Evolutionary conservation across 176 grass and related monocot species (phyloP).

Genomic region (Thinopyrum elongatum): DNA sequence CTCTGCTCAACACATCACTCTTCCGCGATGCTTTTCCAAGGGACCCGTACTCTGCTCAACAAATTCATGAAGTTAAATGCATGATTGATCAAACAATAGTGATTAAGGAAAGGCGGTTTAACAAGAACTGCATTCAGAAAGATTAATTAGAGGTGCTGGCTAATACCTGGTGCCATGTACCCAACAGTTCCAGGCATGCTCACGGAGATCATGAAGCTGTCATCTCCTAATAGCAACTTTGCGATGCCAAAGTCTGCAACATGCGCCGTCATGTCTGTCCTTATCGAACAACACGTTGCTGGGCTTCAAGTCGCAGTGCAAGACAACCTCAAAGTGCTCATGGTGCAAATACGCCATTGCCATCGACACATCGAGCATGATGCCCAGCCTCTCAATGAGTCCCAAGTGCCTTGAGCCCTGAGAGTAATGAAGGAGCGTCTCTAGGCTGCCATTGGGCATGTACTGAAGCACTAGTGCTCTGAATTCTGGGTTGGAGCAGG

Average conservation of each 20-base stretch:
- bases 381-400: background rate
- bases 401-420: background rate
- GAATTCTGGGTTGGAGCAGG: background rate
- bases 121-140: background rate
- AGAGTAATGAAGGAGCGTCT: background rate
- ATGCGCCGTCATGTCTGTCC: background rate
- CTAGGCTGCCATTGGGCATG: slow-evolving; percentile 14
- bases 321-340: background rate
- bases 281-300: background rate
- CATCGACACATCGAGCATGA: background rate
- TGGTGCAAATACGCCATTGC: slow-evolving; percentile 8
- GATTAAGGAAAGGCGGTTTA: background rate
- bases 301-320: slow-evolving; percentile 8
- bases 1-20: slow-evolving; percentile 1
- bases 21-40: background rate
- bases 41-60: background rate
- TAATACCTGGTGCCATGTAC: background rate
- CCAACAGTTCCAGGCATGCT: slow-evolving; percentile 6
- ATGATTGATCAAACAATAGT: background rate
- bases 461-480: slow-evolving; percentile 14
- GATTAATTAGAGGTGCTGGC: background rate
- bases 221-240: background rate
- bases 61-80: background rate
- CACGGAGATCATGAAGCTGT: background rate
- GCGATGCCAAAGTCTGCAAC: background rate